Percentiles rank a stretch among this genome's conserved stretches.
These are phyloP conservation scores for Inosperma sp. DNA, from an alignment of 768 basidiomycete species.

Conservation along the genomic window DNA sequence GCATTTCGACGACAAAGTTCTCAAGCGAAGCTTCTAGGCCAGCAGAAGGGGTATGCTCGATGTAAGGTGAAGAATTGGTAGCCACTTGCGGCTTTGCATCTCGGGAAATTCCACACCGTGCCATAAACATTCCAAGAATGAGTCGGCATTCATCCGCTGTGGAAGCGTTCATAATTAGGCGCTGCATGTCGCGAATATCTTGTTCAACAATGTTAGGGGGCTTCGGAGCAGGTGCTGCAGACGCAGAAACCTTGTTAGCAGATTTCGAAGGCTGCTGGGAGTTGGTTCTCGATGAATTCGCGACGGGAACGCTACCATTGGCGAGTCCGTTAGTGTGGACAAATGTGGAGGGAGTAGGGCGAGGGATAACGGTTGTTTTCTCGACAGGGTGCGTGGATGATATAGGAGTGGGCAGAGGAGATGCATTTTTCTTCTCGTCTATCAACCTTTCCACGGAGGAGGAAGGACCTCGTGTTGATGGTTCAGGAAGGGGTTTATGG, in stretches of 20 bases:
- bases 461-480: constrained; percentile 16
- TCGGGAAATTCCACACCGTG: constrained; percentile 46
- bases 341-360: constrained; percentile 1
- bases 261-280: constrained; percentile 17
- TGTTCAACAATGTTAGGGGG: constrained; percentile 28
- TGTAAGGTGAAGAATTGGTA: constrained; percentile 34
- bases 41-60: constrained; percentile 21
- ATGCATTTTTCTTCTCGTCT: constrained; percentile 10
- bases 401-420: constrained; percentile 12
- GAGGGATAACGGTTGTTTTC: neutral
- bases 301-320: constrained; percentile 13
- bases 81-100: constrained; percentile 30
- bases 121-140: constrained; percentile 77
- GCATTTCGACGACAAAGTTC: constrained; percentile 44
- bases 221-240: constrained; percentile 15
- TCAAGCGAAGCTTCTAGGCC: constrained; percentile 38
- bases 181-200: constrained; percentile 63
- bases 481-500: neutral
- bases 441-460: constrained; percentile 13
- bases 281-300: constrained; percentile 10
- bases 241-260: constrained; percentile 20
- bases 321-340: constrained; percentile 16
- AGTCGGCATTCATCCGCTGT: constrained; percentile 80
- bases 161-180: constrained; percentile 61
- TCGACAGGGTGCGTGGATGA: constrained; percentile 1